Evolutionary conservation across 306 rosid species (phyloP).

Genomic region (Pterocarpus macrocarpus): DNA sequence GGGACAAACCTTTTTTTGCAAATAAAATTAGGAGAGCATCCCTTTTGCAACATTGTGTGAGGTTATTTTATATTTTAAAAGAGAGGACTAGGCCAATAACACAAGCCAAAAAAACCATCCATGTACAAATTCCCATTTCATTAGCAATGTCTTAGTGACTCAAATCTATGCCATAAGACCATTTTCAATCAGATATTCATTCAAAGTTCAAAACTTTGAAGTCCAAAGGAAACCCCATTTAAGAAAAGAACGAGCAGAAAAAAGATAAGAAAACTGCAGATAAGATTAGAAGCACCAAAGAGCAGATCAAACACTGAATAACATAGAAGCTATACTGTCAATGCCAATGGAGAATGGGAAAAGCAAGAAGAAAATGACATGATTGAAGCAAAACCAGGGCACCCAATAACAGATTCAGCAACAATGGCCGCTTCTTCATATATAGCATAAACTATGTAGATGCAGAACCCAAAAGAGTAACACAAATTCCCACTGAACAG

Average conservation of each 20-base stretch:
- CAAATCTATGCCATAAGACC: slow-evolving; percentile 1
- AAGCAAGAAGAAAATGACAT: slow-evolving; percentile 70
- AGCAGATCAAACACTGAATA: slow-evolving; percentile 19
- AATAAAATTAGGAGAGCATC: no score
- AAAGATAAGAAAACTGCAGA: slow-evolving; percentile 7
- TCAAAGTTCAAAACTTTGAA: slow-evolving; percentile 39
- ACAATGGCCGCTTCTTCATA: slow-evolving; percentile 58
- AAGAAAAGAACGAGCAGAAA: neutral
- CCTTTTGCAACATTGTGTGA: no score
- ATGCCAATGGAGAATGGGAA: slow-evolving; percentile 56
- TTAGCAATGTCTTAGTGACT: neutral
- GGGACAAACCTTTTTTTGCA: no score
- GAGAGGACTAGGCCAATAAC: no score
- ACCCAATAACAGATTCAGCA: slow-evolving; percentile 45
- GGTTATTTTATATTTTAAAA: no score
- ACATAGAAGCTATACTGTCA: slow-evolving; percentile 60
- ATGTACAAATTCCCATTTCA: slow-evolving; percentile 29
- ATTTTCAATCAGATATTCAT: slow-evolving; percentile 30
- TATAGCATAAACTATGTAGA: slow-evolving; percentile 16
- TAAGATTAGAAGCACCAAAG: slow-evolving; percentile 36
- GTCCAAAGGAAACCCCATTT: slow-evolving; percentile 18
- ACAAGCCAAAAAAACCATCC: slow-evolving; percentile 18
- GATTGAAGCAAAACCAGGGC: slow-evolving; percentile 49
- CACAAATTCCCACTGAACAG: slow-evolving; percentile 25
- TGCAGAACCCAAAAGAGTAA: no score